phyloP scores from a whole-genome alignment of 1,139 yeast genomes.

The Protomyces macrosporus region DNA sequence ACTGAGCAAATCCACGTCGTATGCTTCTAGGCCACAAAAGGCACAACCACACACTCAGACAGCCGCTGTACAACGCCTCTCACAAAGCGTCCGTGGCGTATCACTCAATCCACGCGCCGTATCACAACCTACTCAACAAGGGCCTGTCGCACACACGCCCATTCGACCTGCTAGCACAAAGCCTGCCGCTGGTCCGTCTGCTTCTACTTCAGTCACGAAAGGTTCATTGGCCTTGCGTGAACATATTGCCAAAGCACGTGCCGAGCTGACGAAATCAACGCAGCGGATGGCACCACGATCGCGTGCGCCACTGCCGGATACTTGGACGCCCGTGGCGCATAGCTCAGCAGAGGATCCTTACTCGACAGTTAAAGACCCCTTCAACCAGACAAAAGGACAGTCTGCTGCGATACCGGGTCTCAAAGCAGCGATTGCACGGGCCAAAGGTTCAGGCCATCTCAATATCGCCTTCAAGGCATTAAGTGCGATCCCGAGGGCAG shows the following conservation, averaged over 20 bases:
- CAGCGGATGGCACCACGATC: neutral
- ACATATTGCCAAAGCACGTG: slow-evolving; percentile 19
- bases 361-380: slow-evolving; percentile 13
- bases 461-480: slow-evolving; percentile 8
- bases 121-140: neutral
- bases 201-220: neutral
- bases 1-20: neutral
- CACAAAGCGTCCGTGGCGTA: neutral
- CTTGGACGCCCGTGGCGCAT: neutral
- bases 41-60: no score
- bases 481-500: neutral
- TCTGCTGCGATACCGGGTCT: neutral
- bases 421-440: slow-evolving; percentile 1
- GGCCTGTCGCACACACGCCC: neutral
- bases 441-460: slow-evolving; percentile 4
- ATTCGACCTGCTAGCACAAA: neutral
- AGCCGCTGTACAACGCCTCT: neutral
- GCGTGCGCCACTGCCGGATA: neutral
- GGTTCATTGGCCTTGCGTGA: slow-evolving; percentile 13
- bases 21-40: neutral
- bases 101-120: neutral
- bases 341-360: slow-evolving; percentile 7
- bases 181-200: neutral
- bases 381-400: slow-evolving; percentile 6
- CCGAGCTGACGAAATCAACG: slow-evolving; percentile 11